These are phyloP conservation scores for Xylaria bambusicola DNA, from an alignment of 495 filamentous ascomycete genomes.

Conservation along the genomic window DNA sequence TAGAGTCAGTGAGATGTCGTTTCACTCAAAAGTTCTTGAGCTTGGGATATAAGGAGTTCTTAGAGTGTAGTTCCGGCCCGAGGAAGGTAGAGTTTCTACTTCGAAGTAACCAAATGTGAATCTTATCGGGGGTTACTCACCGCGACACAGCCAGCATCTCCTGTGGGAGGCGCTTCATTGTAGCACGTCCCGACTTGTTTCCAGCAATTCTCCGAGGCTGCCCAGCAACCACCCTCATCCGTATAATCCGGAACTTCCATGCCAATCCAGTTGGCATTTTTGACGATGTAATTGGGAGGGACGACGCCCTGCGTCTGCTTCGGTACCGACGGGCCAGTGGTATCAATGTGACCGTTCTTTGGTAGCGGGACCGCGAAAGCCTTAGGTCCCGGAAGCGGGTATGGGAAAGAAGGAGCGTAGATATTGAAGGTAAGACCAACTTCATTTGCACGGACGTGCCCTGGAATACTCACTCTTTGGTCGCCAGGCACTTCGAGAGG, in stretches of 20 bases:
- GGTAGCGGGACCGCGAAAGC: constrained; percentile 41
- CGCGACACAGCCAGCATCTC: constrained; percentile 54
- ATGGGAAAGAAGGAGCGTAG: constrained; percentile 52
- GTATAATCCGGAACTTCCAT: constrained; percentile 57
- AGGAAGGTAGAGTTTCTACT: too few species aligned
- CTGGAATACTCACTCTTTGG: constrained; percentile 62
- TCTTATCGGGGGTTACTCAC: background rate
- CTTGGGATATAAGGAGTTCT: too few species aligned
- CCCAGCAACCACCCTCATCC: constrained; percentile 60
- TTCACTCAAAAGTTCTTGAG: too few species aligned
- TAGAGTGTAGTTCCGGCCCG: too few species aligned
- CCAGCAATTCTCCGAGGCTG: constrained; percentile 55
- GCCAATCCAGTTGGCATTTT: constrained; percentile 74
- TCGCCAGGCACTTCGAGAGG: constrained; percentile 36
- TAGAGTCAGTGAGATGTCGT: background rate
- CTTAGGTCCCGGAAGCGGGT: constrained; percentile 61
- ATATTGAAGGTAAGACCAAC: constrained; percentile 64
- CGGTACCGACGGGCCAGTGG: constrained; percentile 10
- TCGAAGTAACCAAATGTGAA: background rate
- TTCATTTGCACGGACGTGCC: constrained; percentile 55
- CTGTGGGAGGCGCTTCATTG: constrained; percentile 56
- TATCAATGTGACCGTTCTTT: constrained; percentile 7
- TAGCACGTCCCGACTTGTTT: constrained; percentile 60
- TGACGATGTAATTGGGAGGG: constrained; percentile 57
- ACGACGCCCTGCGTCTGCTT: constrained; percentile 46